Evolutionary conservation across 208 protist genomes (phyloP), one percentile per base, ranked within the genome.

Genomic region (Leishmania lainsoni): DNA sequence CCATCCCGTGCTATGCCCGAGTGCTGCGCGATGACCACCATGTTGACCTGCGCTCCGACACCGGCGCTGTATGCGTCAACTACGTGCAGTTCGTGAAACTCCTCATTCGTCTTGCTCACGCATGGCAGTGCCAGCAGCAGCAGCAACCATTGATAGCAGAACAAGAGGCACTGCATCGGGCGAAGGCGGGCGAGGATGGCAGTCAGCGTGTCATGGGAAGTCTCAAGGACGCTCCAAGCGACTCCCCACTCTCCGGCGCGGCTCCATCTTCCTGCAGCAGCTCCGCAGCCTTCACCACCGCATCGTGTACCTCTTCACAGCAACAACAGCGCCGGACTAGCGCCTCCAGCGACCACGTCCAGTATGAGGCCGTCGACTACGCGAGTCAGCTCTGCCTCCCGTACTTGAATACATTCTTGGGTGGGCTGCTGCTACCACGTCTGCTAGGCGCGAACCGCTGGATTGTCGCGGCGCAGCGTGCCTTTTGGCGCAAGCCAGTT

Each of bases 71-170:
- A 61, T 92, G 87, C 73, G 77, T 96, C 74, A 86, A 85, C 78
- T 80, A 87, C 51, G 63, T 87, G 6, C 90, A 93, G 84, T 96
- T 96, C 65, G 80, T 90, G 22, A 92, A 96, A 77, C 83, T 90
- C 16, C 45, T 96, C 6, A 81, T 96, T 0, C 91, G 91, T 12
- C 90, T 92, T 39, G 93, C 91, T 9, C 91, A 93, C 54, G 83
- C 79, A 76, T 96, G 93, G 93, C 88, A 93, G 81, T 86, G 85
- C 22, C 76, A 81, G 76, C 72, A 87, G 74, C 54, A 76, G 81
- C 71, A 84, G 69, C 54, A 42, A 29, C 51, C 16, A 29, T 29
- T 39, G 63, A 51, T 12, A 42, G 65, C 22, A 29, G 26, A 69
- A 54, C 32, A 73, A 65, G 76, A 80, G 74, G 74, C 49, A 29